Conservation (phyloP, 2,329 filamentous ascomycete genomes). For the Fusarium paranaense region DNA sequence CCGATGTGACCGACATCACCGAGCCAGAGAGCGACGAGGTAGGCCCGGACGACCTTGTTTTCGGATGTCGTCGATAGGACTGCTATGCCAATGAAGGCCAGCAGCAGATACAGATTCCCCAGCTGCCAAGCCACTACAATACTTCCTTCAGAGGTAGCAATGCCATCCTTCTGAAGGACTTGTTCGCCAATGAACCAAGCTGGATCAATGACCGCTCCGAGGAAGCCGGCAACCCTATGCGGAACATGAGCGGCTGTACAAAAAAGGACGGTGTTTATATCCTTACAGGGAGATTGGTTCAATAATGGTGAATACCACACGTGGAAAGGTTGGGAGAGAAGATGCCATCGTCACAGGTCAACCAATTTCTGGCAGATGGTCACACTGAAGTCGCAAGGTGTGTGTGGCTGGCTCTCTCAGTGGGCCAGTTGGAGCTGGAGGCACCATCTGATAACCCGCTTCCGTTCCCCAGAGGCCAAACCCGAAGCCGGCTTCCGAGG, state of each 20-base stretch:
- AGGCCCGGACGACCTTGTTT: constrained; percentile 73
- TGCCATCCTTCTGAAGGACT: constrained; percentile 55
- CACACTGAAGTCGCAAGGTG: constrained; percentile 5
- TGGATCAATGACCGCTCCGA: constrained; percentile 66
- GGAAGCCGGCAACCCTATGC: constrained; percentile 68
- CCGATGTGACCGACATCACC: constrained; percentile 77
- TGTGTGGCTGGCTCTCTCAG: not conserved
- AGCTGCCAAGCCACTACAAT: constrained; percentile 74
- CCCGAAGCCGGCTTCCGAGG: not conserved
- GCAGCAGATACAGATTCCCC: constrained; percentile 75
- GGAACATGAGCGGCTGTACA: constrained; percentile 8
- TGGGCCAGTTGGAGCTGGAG: not conserved
- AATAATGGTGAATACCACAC: constrained; percentile 74
- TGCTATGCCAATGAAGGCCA: constrained; percentile 72
- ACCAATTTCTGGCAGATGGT: not conserved
- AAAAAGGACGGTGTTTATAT: not conserved
- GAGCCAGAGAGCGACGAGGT: constrained; percentile 72
- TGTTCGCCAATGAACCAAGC: constrained; percentile 74
- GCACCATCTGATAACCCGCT: not conserved
- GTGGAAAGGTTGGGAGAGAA: constrained; percentile 72
- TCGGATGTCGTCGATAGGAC: constrained; percentile 74
- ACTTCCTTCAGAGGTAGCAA: constrained; percentile 57
- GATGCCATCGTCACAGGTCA: constrained; percentile 63
- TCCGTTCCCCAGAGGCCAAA: not conserved
- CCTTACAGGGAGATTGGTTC: constrained; percentile 77